A percentile compares a stretch with the other conserved stretches of the same genome.
phyloP scores from a whole-genome alignment of 768 basidiomycete genomes.

The Mycena filopes region DNA sequence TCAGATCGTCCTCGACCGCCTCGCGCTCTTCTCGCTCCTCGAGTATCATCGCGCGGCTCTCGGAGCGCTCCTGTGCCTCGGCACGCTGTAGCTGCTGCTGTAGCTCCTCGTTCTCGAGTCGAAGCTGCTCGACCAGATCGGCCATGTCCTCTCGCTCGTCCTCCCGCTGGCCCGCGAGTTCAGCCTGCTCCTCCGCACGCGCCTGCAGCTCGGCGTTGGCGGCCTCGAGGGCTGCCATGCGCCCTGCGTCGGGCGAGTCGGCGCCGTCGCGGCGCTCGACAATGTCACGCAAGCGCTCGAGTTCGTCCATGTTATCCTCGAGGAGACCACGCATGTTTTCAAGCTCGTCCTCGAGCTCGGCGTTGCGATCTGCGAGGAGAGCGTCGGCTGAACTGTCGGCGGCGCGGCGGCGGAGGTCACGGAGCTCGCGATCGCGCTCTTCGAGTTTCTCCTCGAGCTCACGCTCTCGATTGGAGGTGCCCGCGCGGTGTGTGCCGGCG shows the following conservation, averaged over 20 bases:
- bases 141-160: slow-evolving; percentile 79
- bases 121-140: slow-evolving; percentile 73
- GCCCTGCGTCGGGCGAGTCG: slow-evolving; percentile 38
- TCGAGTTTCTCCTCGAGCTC: slow-evolving; percentile 83
- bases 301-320: slow-evolving; percentile 87
- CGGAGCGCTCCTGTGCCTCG: slow-evolving; percentile 74
- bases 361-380: slow-evolving; percentile 67
- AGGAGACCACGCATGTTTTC: slow-evolving; percentile 75
- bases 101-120: slow-evolving; percentile 73
- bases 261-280: slow-evolving; percentile 66
- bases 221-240: slow-evolving; percentile 67
- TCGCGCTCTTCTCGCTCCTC: slow-evolving; percentile 82
- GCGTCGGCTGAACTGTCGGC: slow-evolving; percentile 57
- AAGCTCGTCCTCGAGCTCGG: slow-evolving; percentile 78
- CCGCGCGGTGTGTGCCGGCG: slow-evolving; percentile 46
- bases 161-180: slow-evolving; percentile 63
- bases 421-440: slow-evolving; percentile 75
- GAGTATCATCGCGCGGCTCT: slow-evolving; percentile 75
- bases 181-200: slow-evolving; percentile 67
- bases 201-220: slow-evolving; percentile 72
- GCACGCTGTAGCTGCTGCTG: slow-evolving; percentile 67
- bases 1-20: slow-evolving; percentile 82
- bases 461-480: slow-evolving; percentile 64
- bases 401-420: slow-evolving; percentile 66
- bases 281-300: slow-evolving; percentile 77